These are phyloP conservation scores for Alternaria atra DNA, from an alignment of 2,329 filamentous ascomycete genomes.

Conservation along the genomic window DNA sequence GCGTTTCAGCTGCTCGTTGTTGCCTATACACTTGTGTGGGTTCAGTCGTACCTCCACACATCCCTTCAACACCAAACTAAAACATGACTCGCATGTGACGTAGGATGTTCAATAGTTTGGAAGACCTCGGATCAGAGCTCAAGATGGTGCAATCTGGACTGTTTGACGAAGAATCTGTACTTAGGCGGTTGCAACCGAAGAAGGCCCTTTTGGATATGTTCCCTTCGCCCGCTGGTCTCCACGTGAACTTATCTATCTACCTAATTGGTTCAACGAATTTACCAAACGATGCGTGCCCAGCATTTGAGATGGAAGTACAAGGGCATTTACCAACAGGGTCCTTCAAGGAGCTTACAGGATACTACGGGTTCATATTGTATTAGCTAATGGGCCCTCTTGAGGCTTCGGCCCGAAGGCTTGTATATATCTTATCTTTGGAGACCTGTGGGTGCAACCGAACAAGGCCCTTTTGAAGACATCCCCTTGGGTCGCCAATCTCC, in stretches of 20 bases:
- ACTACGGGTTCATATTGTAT: background rate
- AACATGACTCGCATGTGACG: background rate
- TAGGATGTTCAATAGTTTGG: background rate
- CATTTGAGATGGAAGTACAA: background rate
- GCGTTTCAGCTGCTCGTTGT: background rate
- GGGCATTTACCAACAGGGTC: background rate
- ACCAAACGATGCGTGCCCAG: background rate
- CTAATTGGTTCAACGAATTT: background rate
- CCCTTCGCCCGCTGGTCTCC: background rate
- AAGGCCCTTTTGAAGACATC: slow-evolving; percentile 7
- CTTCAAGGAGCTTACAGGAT: background rate
- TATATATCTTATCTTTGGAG: background rate
- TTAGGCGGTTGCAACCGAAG: background rate
- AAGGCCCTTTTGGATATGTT: slow-evolving; percentile 9
- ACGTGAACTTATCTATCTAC: background rate
- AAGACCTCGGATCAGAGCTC: background rate
- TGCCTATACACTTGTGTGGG: background rate
- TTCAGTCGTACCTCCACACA: background rate
- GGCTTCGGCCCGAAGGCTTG: slow-evolving; percentile 5
- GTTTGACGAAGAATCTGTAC: background rate
- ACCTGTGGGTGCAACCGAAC: slow-evolving; percentile 2
- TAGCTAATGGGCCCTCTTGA: background rate
- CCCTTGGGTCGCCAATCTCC: background rate
- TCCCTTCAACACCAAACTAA: background rate
- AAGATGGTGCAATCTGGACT: background rate